Base-by-base conservation (phyloP, 495 filamentous ascomycete species). In the Tuber melanosporum region DNA sequence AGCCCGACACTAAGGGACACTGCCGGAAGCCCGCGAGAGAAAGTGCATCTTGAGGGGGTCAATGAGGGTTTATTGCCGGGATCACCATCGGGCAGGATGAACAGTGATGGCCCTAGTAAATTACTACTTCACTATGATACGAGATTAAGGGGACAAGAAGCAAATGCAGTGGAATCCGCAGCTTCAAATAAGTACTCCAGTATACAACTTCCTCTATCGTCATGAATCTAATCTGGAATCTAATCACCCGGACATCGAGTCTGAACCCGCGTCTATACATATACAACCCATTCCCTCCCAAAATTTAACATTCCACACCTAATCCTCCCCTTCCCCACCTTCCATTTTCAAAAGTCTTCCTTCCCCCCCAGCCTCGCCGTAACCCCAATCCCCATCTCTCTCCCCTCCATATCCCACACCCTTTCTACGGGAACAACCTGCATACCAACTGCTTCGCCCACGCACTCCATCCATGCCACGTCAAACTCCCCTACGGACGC, bases 331-430 rank as follows among this genome's bases (percentile, higher is more conserved):
- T 15, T 17, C 52, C 22, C 26, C 57, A 1, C 4, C 4, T 41
- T 41, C 39, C 39, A 41, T 17, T 66, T 26, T 66, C 57, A 66
- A 66, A 66, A 66, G 6, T 2, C 26, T 8, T 66, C 57, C 57
- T 66, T 36, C 57, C 77, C 20, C 22, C 73, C 75, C 71, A 80
- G 73, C 71, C 78, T 80, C 10, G 74, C 71, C 26, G 73, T 62
- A 72, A 70, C 73, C 2, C 73, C 74, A 43, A 76, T 46, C 7
- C 77, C 77, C 17, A 69, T 74, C n/a, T 69, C 57, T n/a, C 22
- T n/a, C 17, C 78, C 74, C 36, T 80, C 73, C n/a, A 66, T 75
- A 57, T 80, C 78, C 78, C 78, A 80, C 32, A 80, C 62, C 42
- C 62, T 52, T 12, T 73, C 73, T 36, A 80, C 78, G 6, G 78